Evolutionary conservation across 345 rosid species (phyloP).

Genomic region (Moricandia arvensis): DNA sequence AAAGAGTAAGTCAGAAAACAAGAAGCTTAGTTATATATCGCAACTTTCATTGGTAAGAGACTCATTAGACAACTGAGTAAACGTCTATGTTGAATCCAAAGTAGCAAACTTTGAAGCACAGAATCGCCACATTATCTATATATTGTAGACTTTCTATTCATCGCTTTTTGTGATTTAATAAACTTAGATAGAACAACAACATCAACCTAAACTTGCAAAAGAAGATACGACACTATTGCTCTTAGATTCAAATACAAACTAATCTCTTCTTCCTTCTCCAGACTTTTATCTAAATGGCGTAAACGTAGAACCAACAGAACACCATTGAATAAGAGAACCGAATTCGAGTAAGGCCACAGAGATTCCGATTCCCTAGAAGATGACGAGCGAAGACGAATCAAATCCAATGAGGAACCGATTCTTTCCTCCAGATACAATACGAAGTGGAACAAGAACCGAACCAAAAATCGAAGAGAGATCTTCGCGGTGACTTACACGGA

Average conservation of each 20-base stretch:
- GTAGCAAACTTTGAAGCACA: neutral
- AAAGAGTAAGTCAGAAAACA: neutral
- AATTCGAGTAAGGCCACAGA: constrained; percentile 16
- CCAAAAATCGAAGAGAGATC: constrained; percentile 14
- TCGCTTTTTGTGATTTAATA: neutral
- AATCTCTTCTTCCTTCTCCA: neutral
- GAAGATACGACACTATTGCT: neutral
- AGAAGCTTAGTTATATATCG: neutral
- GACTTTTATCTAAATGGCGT: neutral
- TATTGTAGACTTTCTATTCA: neutral
- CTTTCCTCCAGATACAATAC: neutral
- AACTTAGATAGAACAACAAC: neutral
- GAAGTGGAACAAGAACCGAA: constrained; percentile 7
- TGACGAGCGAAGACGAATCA: neutral
- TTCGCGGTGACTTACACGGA: constrained; percentile 28
- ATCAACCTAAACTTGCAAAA: neutral
- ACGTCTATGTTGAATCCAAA: neutral
- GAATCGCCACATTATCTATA: too few species aligned
- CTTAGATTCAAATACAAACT: neutral
- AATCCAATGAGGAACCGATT: neutral
- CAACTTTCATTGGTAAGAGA: neutral
- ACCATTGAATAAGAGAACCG: constrained; percentile 9
- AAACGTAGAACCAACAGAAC: neutral
- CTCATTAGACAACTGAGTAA: neutral
- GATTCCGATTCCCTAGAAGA: neutral